Evolutionary conservation across 768 basidiomycete genomes (phyloP).

Genomic region (Tulasnella sp.): DNA sequence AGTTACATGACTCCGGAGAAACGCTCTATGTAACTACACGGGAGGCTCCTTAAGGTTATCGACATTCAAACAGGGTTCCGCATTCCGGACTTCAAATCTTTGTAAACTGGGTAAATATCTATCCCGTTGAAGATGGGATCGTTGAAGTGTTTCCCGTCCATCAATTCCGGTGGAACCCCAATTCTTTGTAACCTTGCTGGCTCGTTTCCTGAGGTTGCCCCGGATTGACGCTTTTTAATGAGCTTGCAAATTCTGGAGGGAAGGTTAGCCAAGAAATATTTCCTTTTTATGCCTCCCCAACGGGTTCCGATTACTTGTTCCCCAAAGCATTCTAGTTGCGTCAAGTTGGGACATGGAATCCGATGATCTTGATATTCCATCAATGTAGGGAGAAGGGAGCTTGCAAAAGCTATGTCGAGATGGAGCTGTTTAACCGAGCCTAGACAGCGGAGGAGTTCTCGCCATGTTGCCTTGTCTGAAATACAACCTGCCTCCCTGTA

Average conservation of each 20-base stretch:
- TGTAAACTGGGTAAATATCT: not conserved
- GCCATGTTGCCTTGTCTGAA: not conserved
- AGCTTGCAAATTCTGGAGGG: not conserved
- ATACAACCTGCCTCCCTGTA: not conserved
- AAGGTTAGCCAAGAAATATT: not conserved
- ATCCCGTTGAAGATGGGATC: not conserved
- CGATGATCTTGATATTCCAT: not conserved
- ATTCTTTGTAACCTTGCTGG: not conserved
- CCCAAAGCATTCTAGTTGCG: not conserved
- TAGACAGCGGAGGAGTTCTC: not conserved
- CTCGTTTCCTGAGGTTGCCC: not conserved
- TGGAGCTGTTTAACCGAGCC: not conserved
- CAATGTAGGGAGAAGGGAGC: not conserved
- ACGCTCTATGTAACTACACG: too few relatives aligned
- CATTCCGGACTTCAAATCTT: too few relatives aligned
- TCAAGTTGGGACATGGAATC: not conserved
- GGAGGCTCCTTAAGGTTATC: not conserved
- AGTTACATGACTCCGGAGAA: too few relatives aligned
- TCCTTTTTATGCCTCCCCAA: not conserved
- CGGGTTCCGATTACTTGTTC: not conserved
- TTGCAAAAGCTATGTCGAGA: not conserved
- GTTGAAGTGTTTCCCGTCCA: not conserved
- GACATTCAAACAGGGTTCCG: too few relatives aligned
- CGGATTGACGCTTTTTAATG: not conserved
- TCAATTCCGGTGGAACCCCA: not conserved